A percentile compares a stretch with the other conserved stretches of the same genome.
These are phyloP conservation scores for Suhomyces yuchorum DNA, from an alignment of 1,139 yeast species.

Conservation along the genomic window DNA sequence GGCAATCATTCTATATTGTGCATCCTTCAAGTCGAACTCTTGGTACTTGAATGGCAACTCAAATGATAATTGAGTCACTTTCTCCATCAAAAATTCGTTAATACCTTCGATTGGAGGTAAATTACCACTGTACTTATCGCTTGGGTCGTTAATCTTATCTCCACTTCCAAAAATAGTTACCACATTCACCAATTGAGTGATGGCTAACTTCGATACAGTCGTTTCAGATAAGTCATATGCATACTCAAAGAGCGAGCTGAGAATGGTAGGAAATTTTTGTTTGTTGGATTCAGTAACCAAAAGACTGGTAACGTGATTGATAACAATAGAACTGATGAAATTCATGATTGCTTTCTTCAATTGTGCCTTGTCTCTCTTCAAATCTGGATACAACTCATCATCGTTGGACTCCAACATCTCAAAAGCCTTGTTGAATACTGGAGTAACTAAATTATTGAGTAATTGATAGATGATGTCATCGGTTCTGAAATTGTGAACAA, in stretches of 20 bases:
- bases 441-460: conserved; percentile 70
- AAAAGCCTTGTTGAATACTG: conserved; percentile 69
- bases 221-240: conserved; percentile 59
- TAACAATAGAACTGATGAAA: conserved; percentile 66
- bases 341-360: conserved; percentile 72
- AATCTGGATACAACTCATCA: conserved; percentile 42
- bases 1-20: conserved; percentile 72
- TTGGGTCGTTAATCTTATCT: conserved; percentile 61
- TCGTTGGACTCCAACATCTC: conserved; percentile 42
- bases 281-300: conserved; percentile 70
- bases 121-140: conserved; percentile 56
- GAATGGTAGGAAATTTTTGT: conserved; percentile 59
- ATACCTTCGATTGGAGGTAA: conserved; percentile 67
- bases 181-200: conserved; percentile 68
- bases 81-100: conserved; percentile 67
- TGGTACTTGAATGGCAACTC: conserved; percentile 77
- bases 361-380: conserved; percentile 58
- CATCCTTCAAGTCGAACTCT: conserved; percentile 70
- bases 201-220: conserved; percentile 65
- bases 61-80: conserved; percentile 68
- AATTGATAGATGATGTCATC: conserved; percentile 73
- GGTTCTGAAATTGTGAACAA: conserved; percentile 72
- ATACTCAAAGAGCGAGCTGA: conserved; percentile 67
- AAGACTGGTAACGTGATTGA: conserved; percentile 79
- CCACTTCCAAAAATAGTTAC: conserved; percentile 61